Evolutionary conservation across 352 stramenopile species (phyloP), one percentile per base, ranked within the genome.

Genomic region (Plasmopara muralis): DNA sequence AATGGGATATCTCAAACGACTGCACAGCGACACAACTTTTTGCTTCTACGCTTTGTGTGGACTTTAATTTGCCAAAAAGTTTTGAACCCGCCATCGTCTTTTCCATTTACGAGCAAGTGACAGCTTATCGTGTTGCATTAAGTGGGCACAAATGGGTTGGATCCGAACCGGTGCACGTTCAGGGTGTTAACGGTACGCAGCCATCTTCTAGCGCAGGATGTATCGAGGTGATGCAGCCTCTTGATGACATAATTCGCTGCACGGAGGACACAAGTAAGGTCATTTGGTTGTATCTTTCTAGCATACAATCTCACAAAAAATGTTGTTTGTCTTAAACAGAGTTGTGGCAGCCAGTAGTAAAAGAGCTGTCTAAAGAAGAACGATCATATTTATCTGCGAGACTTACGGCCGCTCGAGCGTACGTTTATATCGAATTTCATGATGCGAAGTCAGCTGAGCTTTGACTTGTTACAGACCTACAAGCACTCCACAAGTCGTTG

Each of bases 61-160:
- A 90, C 18, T 50, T 90, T 40, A 77, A 76, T 43, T 57, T 90
- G 40, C 67, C 80, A 0, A 49, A 49, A 9, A 20, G 51, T 10
- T 87, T 90, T 46, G 71, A 87, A 43, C 60, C 66, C 7, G 80
- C 80, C 8, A 83, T 85, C 47, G 65, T 70, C 14, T 90, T 87
- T 62, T 84, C 77, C 7, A 86, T 89, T 34, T 77, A 70, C 20
- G 80, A 90, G 47, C 80, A 90, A 65, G 74, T 87, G 18, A 57
- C 61, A 18, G 75, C 75, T 13, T 90, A 89, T 60, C 74, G 80
- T 47, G 61, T 68, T 30, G 71, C 67, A 43, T 18, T 85, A 9
- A 66, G 65, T 50, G 71, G 61, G 12, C 66, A 70, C 16, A 64
- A 66, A 15, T 89, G 79, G 79, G 77, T 89, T 42, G 79, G 72